Conservation (phyloP, 1,139 yeast genomes). For the Pichia kudriavzevii region DNA sequence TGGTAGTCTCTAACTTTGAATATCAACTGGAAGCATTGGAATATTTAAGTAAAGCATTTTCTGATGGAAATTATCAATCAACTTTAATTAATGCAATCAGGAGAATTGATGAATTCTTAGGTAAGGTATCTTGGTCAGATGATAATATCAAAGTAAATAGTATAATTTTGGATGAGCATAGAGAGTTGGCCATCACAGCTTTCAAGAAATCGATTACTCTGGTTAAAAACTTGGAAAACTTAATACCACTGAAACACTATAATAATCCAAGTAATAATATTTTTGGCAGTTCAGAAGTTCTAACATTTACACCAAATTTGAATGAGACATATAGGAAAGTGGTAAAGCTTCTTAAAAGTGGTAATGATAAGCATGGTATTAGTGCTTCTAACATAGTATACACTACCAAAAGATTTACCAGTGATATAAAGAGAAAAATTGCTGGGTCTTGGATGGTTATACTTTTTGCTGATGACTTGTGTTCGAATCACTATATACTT, state of each 20-base stretch:
- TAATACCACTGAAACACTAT: no score
- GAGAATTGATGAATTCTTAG: conserved; percentile 41
- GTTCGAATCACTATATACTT: conserved; percentile 58
- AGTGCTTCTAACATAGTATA: no score
- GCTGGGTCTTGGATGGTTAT: no score
- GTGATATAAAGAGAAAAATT: conserved; percentile 47
- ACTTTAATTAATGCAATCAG: conserved; percentile 35
- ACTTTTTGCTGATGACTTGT: conserved; percentile 53
- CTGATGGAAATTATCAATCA: conserved; percentile 43
- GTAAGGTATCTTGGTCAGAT: conserved; percentile 36
- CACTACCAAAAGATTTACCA: conserved; percentile 56
- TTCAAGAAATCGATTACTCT: conserved; percentile 50
- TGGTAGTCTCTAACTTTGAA: conserved; percentile 53
- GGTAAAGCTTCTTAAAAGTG: no score
- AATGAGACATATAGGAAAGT: no score
- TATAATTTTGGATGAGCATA: conserved; percentile 38
- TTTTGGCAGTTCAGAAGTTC: no score
- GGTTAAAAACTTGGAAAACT: conserved; percentile 46
- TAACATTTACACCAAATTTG: no score
- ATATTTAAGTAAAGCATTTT: conserved; percentile 46
- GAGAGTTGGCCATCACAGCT: conserved; percentile 38
- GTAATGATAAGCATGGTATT: no score
- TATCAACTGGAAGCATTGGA: conserved; percentile 55
- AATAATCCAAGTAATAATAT: no score
- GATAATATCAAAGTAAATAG: conserved; percentile 32